phyloP scores from a whole-genome alignment of 768 basidiomycete species.

The Lactifluus echinatus region DNA sequence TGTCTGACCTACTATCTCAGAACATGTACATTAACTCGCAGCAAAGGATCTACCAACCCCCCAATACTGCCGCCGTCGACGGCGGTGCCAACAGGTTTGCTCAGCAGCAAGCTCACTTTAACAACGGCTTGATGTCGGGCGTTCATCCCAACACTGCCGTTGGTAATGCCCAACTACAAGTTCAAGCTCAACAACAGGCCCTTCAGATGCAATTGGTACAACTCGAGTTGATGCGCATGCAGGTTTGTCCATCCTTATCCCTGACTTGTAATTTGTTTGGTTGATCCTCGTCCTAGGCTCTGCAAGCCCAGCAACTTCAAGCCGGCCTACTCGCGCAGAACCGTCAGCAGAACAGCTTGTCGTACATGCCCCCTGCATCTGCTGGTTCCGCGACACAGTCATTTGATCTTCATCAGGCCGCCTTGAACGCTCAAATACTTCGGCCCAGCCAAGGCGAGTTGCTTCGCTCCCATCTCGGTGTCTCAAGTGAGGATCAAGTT shows the following conservation, averaged over 20 bases:
- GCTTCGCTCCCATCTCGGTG: slow-evolving; percentile 50
- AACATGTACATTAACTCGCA: slow-evolving; percentile 41
- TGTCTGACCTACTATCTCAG: slow-evolving; percentile 47
- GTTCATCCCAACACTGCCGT: slow-evolving; percentile 37
- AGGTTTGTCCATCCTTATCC: slow-evolving; percentile 40
- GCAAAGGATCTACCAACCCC: slow-evolving; percentile 34
- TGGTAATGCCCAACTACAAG: slow-evolving; percentile 32
- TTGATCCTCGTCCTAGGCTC: slow-evolving; percentile 33
- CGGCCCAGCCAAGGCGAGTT: slow-evolving; percentile 64
- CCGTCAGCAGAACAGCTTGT: slow-evolving; percentile 45
- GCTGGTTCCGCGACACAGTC: slow-evolving; percentile 57
- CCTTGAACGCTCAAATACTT: slow-evolving; percentile 51
- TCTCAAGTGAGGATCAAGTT: slow-evolving; percentile 46
- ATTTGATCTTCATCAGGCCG: slow-evolving; percentile 56
- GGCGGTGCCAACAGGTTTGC: slow-evolving; percentile 56
- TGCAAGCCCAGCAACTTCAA: slow-evolving; percentile 72
- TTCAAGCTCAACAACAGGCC: slow-evolving; percentile 50
- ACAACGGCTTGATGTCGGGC: slow-evolving; percentile 46
- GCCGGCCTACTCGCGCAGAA: slow-evolving; percentile 59
- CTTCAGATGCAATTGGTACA: slow-evolving; percentile 83
- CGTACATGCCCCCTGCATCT: slow-evolving; percentile 53
- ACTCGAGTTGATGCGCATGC: slow-evolving; percentile 71
- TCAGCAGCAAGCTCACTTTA: slow-evolving; percentile 42
- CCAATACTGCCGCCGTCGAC: slow-evolving; percentile 68
- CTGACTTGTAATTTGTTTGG: slow-evolving; percentile 10